Conservation (phyloP, 257 asterid genomes). For the Handroanthus guayacan region DNA sequence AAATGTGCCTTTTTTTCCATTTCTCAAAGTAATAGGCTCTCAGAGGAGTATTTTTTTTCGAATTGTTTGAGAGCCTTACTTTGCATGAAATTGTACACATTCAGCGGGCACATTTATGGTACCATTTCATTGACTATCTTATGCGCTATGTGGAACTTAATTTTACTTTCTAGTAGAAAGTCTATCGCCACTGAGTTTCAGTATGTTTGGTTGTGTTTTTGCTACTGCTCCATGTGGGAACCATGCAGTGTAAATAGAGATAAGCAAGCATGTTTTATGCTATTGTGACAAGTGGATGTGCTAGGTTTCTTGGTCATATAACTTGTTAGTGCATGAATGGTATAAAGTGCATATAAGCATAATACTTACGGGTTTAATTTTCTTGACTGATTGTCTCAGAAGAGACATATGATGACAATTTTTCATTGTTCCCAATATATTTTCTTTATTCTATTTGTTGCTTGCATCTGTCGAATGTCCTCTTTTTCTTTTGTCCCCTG, state of each 20-base stretch:
- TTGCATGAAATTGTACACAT: slow-evolving; percentile 2
- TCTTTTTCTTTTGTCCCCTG: neutral
- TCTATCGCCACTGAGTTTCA: slow-evolving; percentile 10
- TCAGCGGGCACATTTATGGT: slow-evolving; percentile 2
- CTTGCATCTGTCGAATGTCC: slow-evolving; percentile 10
- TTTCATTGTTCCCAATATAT: slow-evolving; percentile 14
- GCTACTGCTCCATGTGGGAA: neutral
- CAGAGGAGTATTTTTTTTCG: neutral
- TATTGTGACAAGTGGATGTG: slow-evolving; percentile 3
- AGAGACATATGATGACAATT: slow-evolving; percentile 16
- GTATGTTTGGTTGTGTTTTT: slow-evolving; percentile 10
- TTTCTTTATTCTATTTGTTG: slow-evolving; percentile 4
- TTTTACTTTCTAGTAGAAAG: slow-evolving; percentile 5
- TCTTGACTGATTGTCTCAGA: slow-evolving; percentile 18
- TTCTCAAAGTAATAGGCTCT: slow-evolving; percentile 4
- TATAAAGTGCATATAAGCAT: slow-evolving; percentile 15
- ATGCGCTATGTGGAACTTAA: neutral
- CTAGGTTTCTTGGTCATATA: neutral
- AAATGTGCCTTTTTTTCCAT: neutral
- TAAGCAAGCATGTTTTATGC: neutral
- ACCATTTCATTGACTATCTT: slow-evolving; percentile 1
- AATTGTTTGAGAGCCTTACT: slow-evolving; percentile 15
- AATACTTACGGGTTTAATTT: neutral
- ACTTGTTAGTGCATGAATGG: slow-evolving; percentile 16
- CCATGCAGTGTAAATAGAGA: slow-evolving; percentile 4